These are phyloP conservation scores for Domatiomyces catenatus DNA, from an alignment of 2,329 filamentous ascomycete species.

Conservation along the genomic window DNA sequence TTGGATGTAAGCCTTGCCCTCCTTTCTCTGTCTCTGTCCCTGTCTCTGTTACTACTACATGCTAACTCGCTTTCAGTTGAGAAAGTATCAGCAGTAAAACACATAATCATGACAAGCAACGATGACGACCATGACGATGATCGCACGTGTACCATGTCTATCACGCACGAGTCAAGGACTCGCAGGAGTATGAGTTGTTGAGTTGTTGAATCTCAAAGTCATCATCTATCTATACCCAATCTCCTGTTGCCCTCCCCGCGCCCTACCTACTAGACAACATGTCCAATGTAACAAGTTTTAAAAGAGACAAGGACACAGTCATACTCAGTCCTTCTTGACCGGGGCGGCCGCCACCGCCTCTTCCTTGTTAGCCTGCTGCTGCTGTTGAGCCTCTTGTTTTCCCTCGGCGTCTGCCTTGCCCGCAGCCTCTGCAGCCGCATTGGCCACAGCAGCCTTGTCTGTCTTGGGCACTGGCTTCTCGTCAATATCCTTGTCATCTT, in stretches of 20 bases:
- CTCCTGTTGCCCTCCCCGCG: background rate
- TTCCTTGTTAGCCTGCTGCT: slow-evolving; percentile 6
- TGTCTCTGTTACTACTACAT: slow-evolving; percentile 18
- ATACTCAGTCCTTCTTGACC: slow-evolving; percentile 11
- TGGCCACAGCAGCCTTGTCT: slow-evolving; percentile 26
- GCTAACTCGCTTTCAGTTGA: background rate
- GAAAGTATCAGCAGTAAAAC: background rate
- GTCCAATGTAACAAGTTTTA: background rate
- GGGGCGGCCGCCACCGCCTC: background rate
- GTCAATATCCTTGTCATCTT: slow-evolving; percentile 85
- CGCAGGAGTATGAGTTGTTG: background rate
- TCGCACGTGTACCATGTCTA: background rate
- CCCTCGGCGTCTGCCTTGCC: slow-evolving; percentile 28
- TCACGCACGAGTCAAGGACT: background rate
- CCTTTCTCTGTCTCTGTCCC: slow-evolving; percentile 11
- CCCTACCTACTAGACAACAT: background rate
- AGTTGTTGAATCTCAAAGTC: too few relatives aligned
- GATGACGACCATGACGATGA: background rate
- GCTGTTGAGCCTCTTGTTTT: slow-evolving; percentile 20
- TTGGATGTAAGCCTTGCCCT: slow-evolving; percentile 61
- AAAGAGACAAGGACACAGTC: background rate
- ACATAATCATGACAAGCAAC: background rate
- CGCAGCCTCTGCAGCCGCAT: slow-evolving; percentile 33
- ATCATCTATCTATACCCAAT: background rate
- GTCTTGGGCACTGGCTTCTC: slow-evolving; percentile 49